Conservation (phyloP, 225 moss, liverwort and hornwort genomes). For the Bryum argenteum region DNA sequence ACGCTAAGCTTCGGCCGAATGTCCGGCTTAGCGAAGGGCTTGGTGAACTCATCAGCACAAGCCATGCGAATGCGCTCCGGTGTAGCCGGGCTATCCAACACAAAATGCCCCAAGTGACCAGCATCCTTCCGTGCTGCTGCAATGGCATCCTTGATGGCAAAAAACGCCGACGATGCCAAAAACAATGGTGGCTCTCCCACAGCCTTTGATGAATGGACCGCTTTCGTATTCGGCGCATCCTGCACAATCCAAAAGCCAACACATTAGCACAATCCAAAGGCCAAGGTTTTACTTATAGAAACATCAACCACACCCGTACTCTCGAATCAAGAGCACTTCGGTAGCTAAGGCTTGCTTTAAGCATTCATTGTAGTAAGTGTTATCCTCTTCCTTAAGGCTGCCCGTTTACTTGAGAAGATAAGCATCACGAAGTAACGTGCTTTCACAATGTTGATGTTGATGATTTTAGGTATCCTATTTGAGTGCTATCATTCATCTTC, state of each 20-base stretch:
- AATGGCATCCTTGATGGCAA: constrained; percentile 90
- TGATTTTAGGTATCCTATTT: too few species aligned
- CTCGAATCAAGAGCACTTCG: too few species aligned
- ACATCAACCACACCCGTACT: too few species aligned
- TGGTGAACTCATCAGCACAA: constrained; percentile 87
- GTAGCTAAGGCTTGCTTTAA: too few species aligned
- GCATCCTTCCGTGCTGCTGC: constrained; percentile 70
- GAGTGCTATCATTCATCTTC: too few species aligned
- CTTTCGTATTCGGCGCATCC: constrained; percentile 83
- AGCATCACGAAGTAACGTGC: too few species aligned
- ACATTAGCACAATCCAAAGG: too few species aligned
- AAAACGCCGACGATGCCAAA: constrained; percentile 75
- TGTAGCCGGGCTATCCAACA: constrained; percentile 86
- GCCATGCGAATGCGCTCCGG: constrained; percentile 96
- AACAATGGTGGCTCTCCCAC: constrained; percentile 94
- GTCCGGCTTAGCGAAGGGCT: constrained; percentile 61
- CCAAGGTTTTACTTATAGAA: too few species aligned
- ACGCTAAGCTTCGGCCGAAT: constrained; percentile 80
- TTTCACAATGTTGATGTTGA: too few species aligned
- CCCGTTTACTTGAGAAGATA: too few species aligned
- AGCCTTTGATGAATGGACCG: constrained; percentile 95
- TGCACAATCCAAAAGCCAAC: constrained; percentile 29
- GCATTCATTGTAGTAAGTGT: too few species aligned
- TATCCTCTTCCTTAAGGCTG: too few species aligned
- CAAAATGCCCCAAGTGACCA: constrained; percentile 75